Evolutionary conservation across 2,329 filamentous ascomycete genomes (phyloP), one percentile per base, ranked within the genome.

Genomic region (Colletotrichum ledebouriae): DNA sequence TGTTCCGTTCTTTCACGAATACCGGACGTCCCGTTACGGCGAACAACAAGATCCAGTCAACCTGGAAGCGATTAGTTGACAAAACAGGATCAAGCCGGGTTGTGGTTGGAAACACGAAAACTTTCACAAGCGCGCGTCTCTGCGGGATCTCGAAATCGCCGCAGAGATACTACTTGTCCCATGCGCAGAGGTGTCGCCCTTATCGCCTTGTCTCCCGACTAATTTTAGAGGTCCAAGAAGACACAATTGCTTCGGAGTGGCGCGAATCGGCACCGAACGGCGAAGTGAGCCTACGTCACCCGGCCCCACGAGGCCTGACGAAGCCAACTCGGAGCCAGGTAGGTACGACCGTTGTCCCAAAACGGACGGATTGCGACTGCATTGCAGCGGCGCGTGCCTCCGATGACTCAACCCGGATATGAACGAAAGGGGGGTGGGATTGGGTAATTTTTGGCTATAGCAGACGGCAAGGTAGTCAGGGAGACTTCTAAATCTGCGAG

Each of bases 261-360:
- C 20, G 59, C 50, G 49, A 56, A 17, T 62, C 63, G 63, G 59
- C 50, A 50, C 63, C 53, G 61, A 58, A 22, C 13, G 17, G 25
- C 29, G n/a, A 34, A 39, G 20, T 34, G 34, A 56, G 56, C 29
- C 34, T 63, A 52, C 50, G 59, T 63, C 59, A 52, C 11, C 58
- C 44, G 34, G 63, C 22, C 58, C 50, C 57, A 56, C 33, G 34
- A 50, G 44, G 44, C 57, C 57, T 41, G 47, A 59, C 56, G 42
- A 57, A 34, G 22, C 42, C 20, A 50, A 10, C 20, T 13, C 34
- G 34, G 50, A 29, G 29, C 29, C 9, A 29, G 29, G 29, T 29
- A 9, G 29, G 29, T 29, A 9, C 50, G 50, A 37, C 50, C 34
- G 49, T 13, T 49, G 46, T 13, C 46, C 46, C 29, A 4, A 29